Conservation (phyloP, 768 basidiomycete genomes). For the Auriculariales sp. region DNA sequence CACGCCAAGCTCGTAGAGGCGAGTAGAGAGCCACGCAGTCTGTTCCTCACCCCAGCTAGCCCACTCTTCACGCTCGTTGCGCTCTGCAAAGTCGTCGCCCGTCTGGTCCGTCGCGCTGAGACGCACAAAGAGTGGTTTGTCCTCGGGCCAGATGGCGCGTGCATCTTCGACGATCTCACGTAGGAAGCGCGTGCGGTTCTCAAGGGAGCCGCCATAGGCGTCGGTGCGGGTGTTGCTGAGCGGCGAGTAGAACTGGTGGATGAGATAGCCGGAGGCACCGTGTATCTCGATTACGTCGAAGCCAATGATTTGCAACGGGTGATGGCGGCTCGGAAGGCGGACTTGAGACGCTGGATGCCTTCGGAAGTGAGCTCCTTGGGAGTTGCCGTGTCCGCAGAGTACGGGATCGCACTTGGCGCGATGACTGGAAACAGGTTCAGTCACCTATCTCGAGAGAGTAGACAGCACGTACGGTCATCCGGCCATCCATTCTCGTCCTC, state of each 20-base stretch:
- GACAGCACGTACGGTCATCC: slow-evolving; percentile 30
- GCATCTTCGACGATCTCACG: slow-evolving; percentile 38
- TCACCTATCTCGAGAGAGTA: neutral
- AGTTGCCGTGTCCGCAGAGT: slow-evolving; percentile 31
- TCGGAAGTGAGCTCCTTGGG: slow-evolving; percentile 44
- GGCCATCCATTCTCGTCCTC: slow-evolving; percentile 59
- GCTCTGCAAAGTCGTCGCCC: slow-evolving; percentile 44
- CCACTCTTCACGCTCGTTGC: slow-evolving; percentile 37
- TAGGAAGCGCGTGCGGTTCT: slow-evolving; percentile 58
- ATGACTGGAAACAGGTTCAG: slow-evolving; percentile 42
- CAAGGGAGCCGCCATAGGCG: slow-evolving; percentile 54
- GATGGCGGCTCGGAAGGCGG: slow-evolving; percentile 43
- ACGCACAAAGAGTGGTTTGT: slow-evolving; percentile 60
- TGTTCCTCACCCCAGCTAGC: slow-evolving; percentile 69
- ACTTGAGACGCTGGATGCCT: slow-evolving; percentile 40
- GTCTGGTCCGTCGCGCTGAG: slow-evolving; percentile 58
- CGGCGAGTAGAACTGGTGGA: slow-evolving; percentile 57
- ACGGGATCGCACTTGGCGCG: slow-evolving; percentile 46
- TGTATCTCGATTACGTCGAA: slow-evolving; percentile 67
- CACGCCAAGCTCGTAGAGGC: slow-evolving; percentile 45
- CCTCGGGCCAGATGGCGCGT: slow-evolving; percentile 38
- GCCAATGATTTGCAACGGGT: slow-evolving; percentile 43
- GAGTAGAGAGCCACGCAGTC: slow-evolving; percentile 39
- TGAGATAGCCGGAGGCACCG: slow-evolving; percentile 57
- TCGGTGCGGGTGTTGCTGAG: slow-evolving; percentile 61